These are phyloP conservation scores for Ascosphaera pollenicola DNA, from an alignment of 2,329 filamentous ascomycete genomes.

Conservation along the genomic window DNA sequence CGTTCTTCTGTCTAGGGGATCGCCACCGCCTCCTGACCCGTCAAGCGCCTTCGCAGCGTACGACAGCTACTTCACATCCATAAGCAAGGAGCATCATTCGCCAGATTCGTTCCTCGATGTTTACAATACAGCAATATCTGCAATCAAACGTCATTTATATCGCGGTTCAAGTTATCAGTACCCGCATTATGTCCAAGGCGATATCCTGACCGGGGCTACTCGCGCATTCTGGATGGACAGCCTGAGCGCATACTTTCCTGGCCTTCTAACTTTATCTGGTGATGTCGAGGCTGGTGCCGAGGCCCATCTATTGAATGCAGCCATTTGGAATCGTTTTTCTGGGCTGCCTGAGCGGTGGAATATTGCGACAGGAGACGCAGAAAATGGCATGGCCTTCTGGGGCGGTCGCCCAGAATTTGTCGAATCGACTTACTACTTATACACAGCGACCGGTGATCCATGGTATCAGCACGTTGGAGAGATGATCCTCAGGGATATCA, in stretches of 20 bases:
- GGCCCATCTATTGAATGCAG: constrained; percentile 74
- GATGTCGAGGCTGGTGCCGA: constrained; percentile 80
- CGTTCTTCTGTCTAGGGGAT: constrained; percentile 63
- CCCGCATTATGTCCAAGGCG: constrained; percentile 81
- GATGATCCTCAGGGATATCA: constrained; percentile 81
- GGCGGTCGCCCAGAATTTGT: constrained; percentile 89
- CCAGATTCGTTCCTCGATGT: constrained; percentile 57
- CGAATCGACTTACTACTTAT: constrained; percentile 92
- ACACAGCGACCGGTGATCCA: constrained; percentile 74
- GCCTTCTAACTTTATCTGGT: constrained; percentile 63
- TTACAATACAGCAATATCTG: constrained; percentile 69
- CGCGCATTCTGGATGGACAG: constrained; percentile 93
- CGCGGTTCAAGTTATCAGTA: constrained; percentile 53
- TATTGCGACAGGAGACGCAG: constrained; percentile 58
- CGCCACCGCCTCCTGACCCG: constrained; percentile 12
- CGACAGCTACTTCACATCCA: constrained; percentile 41
- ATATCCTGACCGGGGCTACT: constrained; percentile 68
- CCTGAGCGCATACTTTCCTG: constrained; percentile 84
- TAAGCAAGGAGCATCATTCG: constrained; percentile 44
- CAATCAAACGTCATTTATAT: constrained; percentile 82
- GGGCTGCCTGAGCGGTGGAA: constrained; percentile 91
- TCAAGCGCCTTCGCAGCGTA: constrained; percentile 27
- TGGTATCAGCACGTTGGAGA: constrained; percentile 95
- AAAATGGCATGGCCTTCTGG: constrained; percentile 83
- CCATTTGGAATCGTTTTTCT: constrained; percentile 86